Percentiles rank a stretch among this genome's conserved stretches.
Conservation (phyloP, 495 filamentous ascomycete species). For the Penicillium pancosmium region DNA sequence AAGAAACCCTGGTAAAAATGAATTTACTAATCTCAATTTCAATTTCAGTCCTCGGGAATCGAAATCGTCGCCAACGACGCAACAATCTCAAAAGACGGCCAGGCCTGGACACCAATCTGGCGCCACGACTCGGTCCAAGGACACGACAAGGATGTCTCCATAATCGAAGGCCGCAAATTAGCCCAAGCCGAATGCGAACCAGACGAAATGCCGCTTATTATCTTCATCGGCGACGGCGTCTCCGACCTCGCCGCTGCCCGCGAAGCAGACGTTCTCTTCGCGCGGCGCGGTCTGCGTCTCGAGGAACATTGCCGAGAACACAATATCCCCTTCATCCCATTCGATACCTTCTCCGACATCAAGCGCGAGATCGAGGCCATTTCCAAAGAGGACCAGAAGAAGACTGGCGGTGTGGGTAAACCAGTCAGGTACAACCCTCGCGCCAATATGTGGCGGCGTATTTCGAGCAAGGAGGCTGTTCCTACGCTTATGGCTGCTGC, state of each 20-base stretch:
- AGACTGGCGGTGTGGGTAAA: slow-evolving; percentile 65
- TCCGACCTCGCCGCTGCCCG: slow-evolving; percentile 73
- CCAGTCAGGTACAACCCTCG: slow-evolving; percentile 69
- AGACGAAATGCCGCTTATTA: slow-evolving; percentile 67
- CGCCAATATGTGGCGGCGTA: slow-evolving; percentile 71
- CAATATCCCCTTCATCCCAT: slow-evolving; percentile 63
- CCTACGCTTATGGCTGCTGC: slow-evolving; percentile 57
- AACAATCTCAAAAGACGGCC: slow-evolving; percentile 58
- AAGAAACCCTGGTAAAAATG: no score
- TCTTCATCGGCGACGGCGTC: slow-evolving; percentile 81
- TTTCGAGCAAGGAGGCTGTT: slow-evolving; percentile 60
- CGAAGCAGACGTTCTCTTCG: slow-evolving; percentile 78
- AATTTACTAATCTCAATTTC: slow-evolving; percentile 3
- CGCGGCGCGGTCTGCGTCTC: slow-evolving; percentile 65
- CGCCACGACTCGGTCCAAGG: slow-evolving; percentile 67
- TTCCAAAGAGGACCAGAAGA: slow-evolving; percentile 60
- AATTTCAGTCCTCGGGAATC: slow-evolving; percentile 54
- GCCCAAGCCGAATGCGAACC: slow-evolving; percentile 58
- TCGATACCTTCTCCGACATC: slow-evolving; percentile 71
- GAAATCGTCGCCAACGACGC: slow-evolving; percentile 76
- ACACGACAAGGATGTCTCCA: slow-evolving; percentile 70
- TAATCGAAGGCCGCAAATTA: slow-evolving; percentile 59
- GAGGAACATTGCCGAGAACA: slow-evolving; percentile 73
- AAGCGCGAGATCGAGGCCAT: slow-evolving; percentile 64
- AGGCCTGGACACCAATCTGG: slow-evolving; percentile 71